phyloP scores from a whole-genome alignment of 768 basidiomycete species.

The Phylloporus arenicola region DNA sequence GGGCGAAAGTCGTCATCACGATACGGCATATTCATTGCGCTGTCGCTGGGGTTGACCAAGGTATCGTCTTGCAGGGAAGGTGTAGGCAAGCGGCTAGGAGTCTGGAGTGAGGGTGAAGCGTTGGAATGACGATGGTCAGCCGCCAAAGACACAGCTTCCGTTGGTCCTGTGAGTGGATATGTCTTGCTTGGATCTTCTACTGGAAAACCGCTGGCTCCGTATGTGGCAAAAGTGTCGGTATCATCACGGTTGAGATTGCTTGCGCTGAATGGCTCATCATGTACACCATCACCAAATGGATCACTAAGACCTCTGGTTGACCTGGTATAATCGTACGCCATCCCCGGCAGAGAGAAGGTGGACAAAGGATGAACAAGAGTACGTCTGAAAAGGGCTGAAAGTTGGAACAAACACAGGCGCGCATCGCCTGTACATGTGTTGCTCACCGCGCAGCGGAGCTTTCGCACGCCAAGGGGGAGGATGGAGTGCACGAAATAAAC shows the following conservation, averaged over 20 bases:
- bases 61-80: constrained; percentile 11
- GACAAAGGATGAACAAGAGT: neutral
- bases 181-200: constrained; percentile 7
- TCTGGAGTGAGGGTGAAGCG: constrained; percentile 12
- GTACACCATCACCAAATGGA: constrained; percentile 23
- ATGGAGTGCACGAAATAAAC: no score
- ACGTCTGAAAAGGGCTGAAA: neutral
- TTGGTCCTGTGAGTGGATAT: constrained; percentile 6
- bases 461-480: constrained; percentile 17
- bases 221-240: constrained; percentile 15
- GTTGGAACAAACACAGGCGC: neutral
- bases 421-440: neutral
- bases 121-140: constrained; percentile 24
- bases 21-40: constrained; percentile 13
- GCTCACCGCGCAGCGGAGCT: neutral
- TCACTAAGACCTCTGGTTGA: constrained; percentile 16
- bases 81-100: constrained; percentile 12
- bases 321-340: constrained; percentile 19
- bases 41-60: constrained; percentile 2
- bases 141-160: constrained; percentile 23
- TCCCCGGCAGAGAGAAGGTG: constrained; percentile 22
- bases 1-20: constrained; percentile 19
- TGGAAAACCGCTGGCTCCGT: constrained; percentile 16
- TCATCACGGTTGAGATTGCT: constrained; percentile 14
- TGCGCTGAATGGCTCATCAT: constrained; percentile 19